phyloP scores from a whole-genome alignment of 2,329 filamentous ascomycete species.

The Ramichloridium luteum region DNA sequence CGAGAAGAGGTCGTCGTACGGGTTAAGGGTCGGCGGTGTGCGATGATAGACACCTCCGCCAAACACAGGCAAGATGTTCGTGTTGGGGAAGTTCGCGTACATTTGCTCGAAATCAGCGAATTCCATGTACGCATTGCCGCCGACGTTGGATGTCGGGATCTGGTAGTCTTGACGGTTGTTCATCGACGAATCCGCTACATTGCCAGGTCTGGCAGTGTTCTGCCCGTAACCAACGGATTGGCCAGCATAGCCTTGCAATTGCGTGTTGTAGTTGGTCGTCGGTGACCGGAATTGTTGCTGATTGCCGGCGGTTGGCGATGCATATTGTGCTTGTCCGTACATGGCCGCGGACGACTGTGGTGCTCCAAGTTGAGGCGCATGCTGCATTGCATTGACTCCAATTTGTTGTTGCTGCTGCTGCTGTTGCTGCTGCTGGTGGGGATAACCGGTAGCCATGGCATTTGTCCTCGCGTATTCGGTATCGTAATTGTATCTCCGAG shows the following conservation, averaged over 20 bases:
- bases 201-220: slow-evolving; percentile 8
- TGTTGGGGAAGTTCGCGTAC: slow-evolving; percentile 13
- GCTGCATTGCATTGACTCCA: slow-evolving; percentile 17
- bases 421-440: slow-evolving; percentile 10
- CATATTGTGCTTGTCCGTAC: slow-evolving; percentile 15
- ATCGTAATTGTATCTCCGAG: slow-evolving; percentile 10
- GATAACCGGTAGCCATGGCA: slow-evolving; percentile 3
- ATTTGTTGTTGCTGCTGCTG: slow-evolving; percentile 9
- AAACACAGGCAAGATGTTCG: slow-evolving; percentile 72
- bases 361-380: slow-evolving; percentile 12
- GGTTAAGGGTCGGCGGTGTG: slow-evolving; percentile 51
- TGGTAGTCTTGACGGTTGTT: slow-evolving; percentile 12
- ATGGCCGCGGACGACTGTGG: slow-evolving; percentile 9
- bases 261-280: slow-evolving; percentile 8
- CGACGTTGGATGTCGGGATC: too few relatives aligned
- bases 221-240: too few relatives aligned
- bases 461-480: slow-evolving; percentile 2
- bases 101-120: neutral
- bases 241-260: too few relatives aligned
- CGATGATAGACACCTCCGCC: slow-evolving; percentile 69
- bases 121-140: too few relatives aligned
- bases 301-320: slow-evolving; percentile 6
- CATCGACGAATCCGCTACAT: slow-evolving; percentile 16
- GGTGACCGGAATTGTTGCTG: slow-evolving; percentile 14
- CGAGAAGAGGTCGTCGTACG: slow-evolving; percentile 18